Conservation (phyloP, 2,329 filamentous ascomycete species). For the Ascochyta koolunga region DNA sequence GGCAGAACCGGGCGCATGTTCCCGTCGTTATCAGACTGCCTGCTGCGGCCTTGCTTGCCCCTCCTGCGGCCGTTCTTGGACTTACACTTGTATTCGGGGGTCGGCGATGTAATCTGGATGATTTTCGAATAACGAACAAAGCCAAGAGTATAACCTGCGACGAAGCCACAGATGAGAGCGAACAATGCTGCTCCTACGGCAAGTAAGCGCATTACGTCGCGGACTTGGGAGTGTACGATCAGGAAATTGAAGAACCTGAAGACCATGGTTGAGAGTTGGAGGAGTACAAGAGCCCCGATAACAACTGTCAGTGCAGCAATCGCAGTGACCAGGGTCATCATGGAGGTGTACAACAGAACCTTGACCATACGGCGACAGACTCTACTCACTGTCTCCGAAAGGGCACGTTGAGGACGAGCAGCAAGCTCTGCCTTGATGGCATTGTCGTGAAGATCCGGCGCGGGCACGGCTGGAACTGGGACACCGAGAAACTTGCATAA, state of each 20-base stretch:
- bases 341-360: not conserved
- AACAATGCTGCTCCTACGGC: not conserved
- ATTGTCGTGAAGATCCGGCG: slow-evolving; percentile 26
- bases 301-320: not conserved
- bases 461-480: slow-evolving; percentile 25
- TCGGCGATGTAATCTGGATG: not conserved
- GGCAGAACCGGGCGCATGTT: not conserved
- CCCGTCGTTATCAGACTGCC: not conserved
- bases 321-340: not conserved
- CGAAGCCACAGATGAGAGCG: not conserved
- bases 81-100: not conserved
- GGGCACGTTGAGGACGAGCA: not conserved
- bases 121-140: not conserved
- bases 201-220: not conserved
- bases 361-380: not conserved
- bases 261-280: not conserved
- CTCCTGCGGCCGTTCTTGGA: not conserved
- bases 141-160: slow-evolving; percentile 2
- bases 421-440: not conserved
- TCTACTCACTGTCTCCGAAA: not conserved
- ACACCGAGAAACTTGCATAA: slow-evolving; percentile 37
- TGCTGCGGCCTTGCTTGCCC: not conserved
- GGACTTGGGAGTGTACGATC: not conserved
- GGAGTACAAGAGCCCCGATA: not conserved
- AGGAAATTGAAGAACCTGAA: not conserved